Conservation (phyloP, 2,329 filamentous ascomycete genomes). For the Ophiostoma novo-ulmi region DNA sequence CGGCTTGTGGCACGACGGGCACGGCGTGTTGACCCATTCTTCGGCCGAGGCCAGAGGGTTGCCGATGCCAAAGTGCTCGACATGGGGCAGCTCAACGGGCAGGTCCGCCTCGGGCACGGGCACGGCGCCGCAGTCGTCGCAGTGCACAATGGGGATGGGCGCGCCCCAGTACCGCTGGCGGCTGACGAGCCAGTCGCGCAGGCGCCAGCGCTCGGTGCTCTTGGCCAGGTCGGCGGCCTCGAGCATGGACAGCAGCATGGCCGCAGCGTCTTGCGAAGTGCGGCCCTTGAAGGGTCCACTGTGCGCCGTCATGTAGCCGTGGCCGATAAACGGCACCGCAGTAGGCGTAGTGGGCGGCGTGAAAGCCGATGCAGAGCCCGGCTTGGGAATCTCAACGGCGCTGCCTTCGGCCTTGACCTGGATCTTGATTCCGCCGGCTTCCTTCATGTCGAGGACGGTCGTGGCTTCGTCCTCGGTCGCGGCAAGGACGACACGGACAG, state of each 20-base stretch:
- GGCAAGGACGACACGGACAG: conserved; percentile 59
- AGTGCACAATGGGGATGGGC: conserved; percentile 85
- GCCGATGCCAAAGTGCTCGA: conserved; percentile 65
- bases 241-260: conserved; percentile 55
- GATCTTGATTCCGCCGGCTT: conserved; percentile 1
- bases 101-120: conserved; percentile 72
- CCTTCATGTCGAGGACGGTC: conserved; percentile 32
- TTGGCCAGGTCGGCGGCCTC: conserved; percentile 54
- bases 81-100: conserved; percentile 67
- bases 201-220: conserved; percentile 66
- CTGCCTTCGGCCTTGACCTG: not conserved
- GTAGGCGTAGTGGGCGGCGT: not conserved
- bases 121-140: conserved; percentile 67
- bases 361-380: not conserved
- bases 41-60: conserved; percentile 70
- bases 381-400: not conserved
- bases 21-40: conserved; percentile 69
- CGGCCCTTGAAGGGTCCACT: conserved; percentile 62
- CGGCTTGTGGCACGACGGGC: conserved; percentile 64
- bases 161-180: conserved; percentile 91
- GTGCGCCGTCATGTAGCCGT: conserved; percentile 62
- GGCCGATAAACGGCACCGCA: conserved; percentile 53
- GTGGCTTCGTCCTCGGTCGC: conserved; percentile 46
- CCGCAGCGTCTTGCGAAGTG: conserved; percentile 56
- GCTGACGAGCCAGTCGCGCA: conserved; percentile 86